Base-by-base conservation (phyloP, 75 land plant species). In the Sequoiadendron giganteum region DNA sequence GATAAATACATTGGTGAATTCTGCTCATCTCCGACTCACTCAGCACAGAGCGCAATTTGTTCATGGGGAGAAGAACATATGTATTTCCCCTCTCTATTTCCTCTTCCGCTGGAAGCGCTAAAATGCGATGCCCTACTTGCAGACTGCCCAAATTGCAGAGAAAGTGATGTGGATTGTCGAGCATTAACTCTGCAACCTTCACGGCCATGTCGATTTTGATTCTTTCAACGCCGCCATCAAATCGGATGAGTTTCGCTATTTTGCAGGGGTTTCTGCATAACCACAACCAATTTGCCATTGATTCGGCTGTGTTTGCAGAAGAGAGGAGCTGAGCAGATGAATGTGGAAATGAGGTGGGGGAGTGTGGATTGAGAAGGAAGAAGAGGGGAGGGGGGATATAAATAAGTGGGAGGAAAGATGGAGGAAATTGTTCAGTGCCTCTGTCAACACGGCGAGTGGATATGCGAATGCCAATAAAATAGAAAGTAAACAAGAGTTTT, bases 1-100 rank as follows among this genome's bases (percentile, higher is more conserved):
- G 48, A 45, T 45, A 45, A 45, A 45, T 45, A 45, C 4, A 42
- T 1, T 47, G 48, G 0, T 47, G 48, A 47, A 47, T 47, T 6
- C 52, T 48, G 18, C 18, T 45, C 87, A 93, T 86, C 42, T 93
- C 94, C 3, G 89, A 90, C 1, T 36, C 84, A 3, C 92, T 90
- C 1, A 93, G 88, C 18, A 92, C 90, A 6, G 89, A 90, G 61
- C 85, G 90, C 38, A 95, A 93, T 89, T 92, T 89, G 42, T 92
- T 90, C 88, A 91, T 89, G 65, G 96, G 96, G 3, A 95, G 93
- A 30, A 95, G 90, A 83, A 91, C 90, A 84, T 94, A 95, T 32
- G 91, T 45, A 2, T 84, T 88, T 14, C 89, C 90, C 9, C 42
- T 42, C 86, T 90, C 91, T 1, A 95, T 90, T 76, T 90, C 90